Evolutionary conservation across 441 rosid genomes (phyloP).

Genomic region (Syzygium malaccense): DNA sequence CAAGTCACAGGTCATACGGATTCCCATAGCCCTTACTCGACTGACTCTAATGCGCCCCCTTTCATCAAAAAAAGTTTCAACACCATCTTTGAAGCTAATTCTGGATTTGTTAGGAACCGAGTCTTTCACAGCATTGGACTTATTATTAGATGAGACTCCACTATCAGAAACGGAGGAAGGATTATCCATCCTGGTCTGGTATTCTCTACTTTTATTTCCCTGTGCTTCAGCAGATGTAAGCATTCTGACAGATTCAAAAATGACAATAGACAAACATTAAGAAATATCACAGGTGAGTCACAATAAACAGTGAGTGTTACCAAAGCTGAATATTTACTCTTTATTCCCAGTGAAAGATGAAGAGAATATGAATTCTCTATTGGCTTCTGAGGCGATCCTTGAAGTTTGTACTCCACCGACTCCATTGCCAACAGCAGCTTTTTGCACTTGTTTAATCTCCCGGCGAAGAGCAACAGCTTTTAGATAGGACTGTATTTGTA

Average conservation of each 20-base stretch:
- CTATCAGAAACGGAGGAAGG: slow-evolving; percentile 23
- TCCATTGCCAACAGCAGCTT: slow-evolving; percentile 78
- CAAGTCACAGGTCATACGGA: slow-evolving; percentile 93
- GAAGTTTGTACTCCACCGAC: slow-evolving; percentile 89
- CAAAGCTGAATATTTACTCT: slow-evolving; percentile 47
- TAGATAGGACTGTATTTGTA: slow-evolving; percentile 93
- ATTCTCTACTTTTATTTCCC: slow-evolving; percentile 29
- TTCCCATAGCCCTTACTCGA: slow-evolving; percentile 86
- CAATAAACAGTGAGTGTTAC: not conserved
- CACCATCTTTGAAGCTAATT: slow-evolving; percentile 43
- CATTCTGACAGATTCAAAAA: slow-evolving; percentile 35
- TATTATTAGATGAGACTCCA: slow-evolving; percentile 20
- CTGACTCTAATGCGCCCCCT: slow-evolving; percentile 72
- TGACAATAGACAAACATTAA: not conserved
- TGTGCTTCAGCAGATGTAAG: slow-evolving; percentile 56
- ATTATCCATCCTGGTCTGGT: slow-evolving; percentile 17
- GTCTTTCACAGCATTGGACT: slow-evolving; percentile 30
- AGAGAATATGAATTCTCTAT: slow-evolving; percentile 88
- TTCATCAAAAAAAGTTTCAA: slow-evolving; percentile 81
- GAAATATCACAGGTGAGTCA: slow-evolving; percentile 4
- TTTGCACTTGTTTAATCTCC: slow-evolving; percentile 91
- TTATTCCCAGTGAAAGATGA: slow-evolving; percentile 87
- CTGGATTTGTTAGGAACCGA: slow-evolving; percentile 27
- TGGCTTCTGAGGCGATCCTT: slow-evolving; percentile 93
- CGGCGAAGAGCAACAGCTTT: slow-evolving; percentile 94